These are phyloP conservation scores for Neofusicoccum parvum DNA, from an alignment of 2,329 filamentous ascomycete genomes.

Conservation along the genomic window DNA sequence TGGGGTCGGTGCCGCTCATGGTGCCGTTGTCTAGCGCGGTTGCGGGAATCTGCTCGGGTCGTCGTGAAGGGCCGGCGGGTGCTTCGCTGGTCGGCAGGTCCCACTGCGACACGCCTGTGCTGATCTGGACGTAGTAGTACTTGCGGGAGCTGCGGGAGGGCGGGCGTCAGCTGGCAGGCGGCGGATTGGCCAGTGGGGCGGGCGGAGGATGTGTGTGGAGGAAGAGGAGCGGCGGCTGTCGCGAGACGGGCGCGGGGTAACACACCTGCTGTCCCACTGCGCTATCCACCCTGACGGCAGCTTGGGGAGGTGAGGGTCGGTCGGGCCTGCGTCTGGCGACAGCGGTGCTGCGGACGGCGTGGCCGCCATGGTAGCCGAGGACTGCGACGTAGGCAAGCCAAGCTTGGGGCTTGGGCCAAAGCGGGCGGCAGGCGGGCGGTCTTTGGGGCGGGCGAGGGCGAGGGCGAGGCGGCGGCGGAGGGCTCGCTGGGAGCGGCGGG, in stretches of 20 bases:
- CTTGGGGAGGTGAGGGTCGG: conserved; percentile 40
- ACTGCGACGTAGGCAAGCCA: neutral
- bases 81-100: conserved; percentile 61
- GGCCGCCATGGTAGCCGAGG: conserved; percentile 19
- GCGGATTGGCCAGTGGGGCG: conserved; percentile 25
- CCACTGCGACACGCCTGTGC: conserved; percentile 73
- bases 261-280: conserved; percentile 43
- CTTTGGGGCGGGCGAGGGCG: neutral
- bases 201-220: neutral
- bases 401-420: neutral
- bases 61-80: conserved; percentile 13
- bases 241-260: conserved; percentile 18
- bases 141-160: conserved; percentile 40
- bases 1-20: conserved; percentile 9
- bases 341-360: conserved; percentile 9
- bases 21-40: conserved; percentile 5
- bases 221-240: neutral
- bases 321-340: conserved; percentile 43
- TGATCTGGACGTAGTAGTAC: conserved; percentile 65
- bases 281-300: conserved; percentile 44
- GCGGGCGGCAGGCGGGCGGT: conserved; percentile 7
- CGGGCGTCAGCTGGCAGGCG: conserved; percentile 1
- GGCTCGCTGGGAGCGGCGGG: neutral
- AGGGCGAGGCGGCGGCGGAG: neutral
- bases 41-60: conserved; percentile 15